Percentiles rank a stretch among this genome's conserved stretches.
Conservation (phyloP, 495 filamentous ascomycete genomes). For the Geoglossum glabrum region DNA sequence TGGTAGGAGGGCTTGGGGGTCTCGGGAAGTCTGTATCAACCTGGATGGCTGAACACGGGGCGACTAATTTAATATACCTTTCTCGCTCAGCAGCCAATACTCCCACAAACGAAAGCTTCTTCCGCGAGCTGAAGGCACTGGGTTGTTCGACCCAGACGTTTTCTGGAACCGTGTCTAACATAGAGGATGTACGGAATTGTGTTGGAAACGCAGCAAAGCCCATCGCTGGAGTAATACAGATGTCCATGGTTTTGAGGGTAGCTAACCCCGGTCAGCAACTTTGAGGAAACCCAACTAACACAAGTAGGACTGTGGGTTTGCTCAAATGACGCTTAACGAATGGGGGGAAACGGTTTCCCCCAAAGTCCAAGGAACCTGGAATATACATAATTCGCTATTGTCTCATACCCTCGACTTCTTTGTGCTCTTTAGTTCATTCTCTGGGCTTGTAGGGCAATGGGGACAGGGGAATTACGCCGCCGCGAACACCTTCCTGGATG, state of each 20-base stretch:
- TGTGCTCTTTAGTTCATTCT: slow-evolving; percentile 21
- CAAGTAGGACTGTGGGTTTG: slow-evolving; percentile 18
- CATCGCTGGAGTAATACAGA: slow-evolving; percentile 28
- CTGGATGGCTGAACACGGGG: slow-evolving; percentile 22
- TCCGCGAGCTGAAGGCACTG: slow-evolving; percentile 14
- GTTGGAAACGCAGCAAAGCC: slow-evolving; percentile 16
- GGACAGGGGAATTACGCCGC: slow-evolving; percentile 20
- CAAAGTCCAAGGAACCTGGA: slow-evolving; percentile 23
- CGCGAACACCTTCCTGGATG: slow-evolving; percentile 22
- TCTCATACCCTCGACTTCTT: slow-evolving; percentile 19
- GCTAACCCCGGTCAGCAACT: background rate
- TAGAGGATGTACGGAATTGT: slow-evolving; percentile 8
- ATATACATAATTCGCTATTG: slow-evolving; percentile 20
- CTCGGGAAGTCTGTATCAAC: slow-evolving; percentile 21
- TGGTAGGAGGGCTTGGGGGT: slow-evolving; percentile 26
- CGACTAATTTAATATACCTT: slow-evolving; percentile 22
- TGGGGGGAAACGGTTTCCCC: slow-evolving; percentile 20
- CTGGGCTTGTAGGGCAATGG: slow-evolving; percentile 18
- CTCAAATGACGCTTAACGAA: slow-evolving; percentile 17
- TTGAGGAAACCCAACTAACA: background rate
- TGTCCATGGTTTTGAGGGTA: slow-evolving; percentile 19
- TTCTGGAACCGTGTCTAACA: slow-evolving; percentile 9
- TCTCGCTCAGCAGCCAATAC: slow-evolving; percentile 14
- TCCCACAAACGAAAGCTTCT: slow-evolving; percentile 14
- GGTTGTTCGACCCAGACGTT: slow-evolving; percentile 16